Conservation (phyloP, 2,329 filamentous ascomycete genomes). For the Endocalyx cinctus region DNA sequence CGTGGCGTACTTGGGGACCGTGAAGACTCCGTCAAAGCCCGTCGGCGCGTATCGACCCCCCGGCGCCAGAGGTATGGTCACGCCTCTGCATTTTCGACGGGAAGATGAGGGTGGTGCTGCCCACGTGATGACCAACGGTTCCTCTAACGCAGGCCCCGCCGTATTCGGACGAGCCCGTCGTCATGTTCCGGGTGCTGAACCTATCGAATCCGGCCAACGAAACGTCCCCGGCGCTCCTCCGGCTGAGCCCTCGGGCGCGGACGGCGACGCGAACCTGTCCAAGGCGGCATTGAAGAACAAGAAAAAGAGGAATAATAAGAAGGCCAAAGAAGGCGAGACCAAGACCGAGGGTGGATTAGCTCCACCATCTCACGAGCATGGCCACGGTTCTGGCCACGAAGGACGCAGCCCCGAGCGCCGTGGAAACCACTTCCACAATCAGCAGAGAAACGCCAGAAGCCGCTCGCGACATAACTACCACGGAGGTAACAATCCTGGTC, state of each 20-base stretch:
- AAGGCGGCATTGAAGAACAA: slow-evolving; percentile 93
- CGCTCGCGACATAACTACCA: slow-evolving; percentile 48
- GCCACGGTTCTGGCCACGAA: slow-evolving; percentile 43
- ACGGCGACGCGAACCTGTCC: slow-evolving; percentile 69
- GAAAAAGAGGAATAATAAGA: slow-evolving; percentile 93
- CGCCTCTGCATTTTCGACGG: slow-evolving; percentile 91
- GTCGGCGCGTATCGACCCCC: slow-evolving; percentile 96
- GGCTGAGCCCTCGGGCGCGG: slow-evolving; percentile 54
- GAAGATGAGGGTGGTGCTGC: slow-evolving; percentile 95
- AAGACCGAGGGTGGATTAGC: slow-evolving; percentile 46
- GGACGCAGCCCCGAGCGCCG: slow-evolving; percentile 65
- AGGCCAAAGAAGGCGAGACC: slow-evolving; percentile 73
- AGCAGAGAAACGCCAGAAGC: slow-evolving; percentile 43
- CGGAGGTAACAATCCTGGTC: slow-evolving; percentile 38
- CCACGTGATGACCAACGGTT: slow-evolving; percentile 74
- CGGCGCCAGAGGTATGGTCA: slow-evolving; percentile 81
- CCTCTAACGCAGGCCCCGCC: slow-evolving; percentile 64
- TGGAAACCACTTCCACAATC: slow-evolving; percentile 49
- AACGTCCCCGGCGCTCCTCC: slow-evolving; percentile 65
- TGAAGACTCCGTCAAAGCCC: slow-evolving; percentile 93
- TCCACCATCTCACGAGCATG: slow-evolving; percentile 38
- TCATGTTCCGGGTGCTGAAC: slow-evolving; percentile 82
- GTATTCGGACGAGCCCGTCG: slow-evolving; percentile 76
- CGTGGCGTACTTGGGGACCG: slow-evolving; percentile 71
- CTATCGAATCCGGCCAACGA: slow-evolving; percentile 49